Base-by-base conservation (phyloP, 352 stramenopile genomes). In the Albugo laibachii region DNA sequence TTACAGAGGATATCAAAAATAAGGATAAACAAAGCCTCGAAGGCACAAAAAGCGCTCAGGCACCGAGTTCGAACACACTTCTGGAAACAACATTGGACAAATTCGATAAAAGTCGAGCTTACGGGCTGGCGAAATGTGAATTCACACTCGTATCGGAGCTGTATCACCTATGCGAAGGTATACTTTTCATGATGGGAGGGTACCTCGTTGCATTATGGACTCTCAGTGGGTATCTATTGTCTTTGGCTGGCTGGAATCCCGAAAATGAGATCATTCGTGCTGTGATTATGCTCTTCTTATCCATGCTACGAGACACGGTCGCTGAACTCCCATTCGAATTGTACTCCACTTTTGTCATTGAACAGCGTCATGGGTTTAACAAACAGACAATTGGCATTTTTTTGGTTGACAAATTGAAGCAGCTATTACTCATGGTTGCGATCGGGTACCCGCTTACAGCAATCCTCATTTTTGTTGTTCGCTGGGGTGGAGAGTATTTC, bases 321-420 rank as follows among this genome's bases (percentile, higher is more conserved):
- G 45, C 79, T 13, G 52, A 53, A 1, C 54, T 92, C 11, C 80
- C 80, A 20, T 85, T 91, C 47, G 58, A 53, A 15, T 58, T 88
- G n/a, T 97, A 96, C 66, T 94, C 78, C 47, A 97, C 88, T 8
- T 99, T 99, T 63, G 72, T 95, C 39, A 79, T 99, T 47, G 95
- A 99, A 59, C 77, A 74, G 36, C 81, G 89, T 34, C 93, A 99
- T 56, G 94, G 94, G 19, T 99, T 99, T 56, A 99, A 99, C 65
- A 98, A 98, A 59, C 81, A 94, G 54, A 97, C 93, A 18, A 54
- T 93, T 0, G 61, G 62, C 13, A 65, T 98, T 14, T 99, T 97
- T 56, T 64, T 97, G 39, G 80, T 70, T 13, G 95, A 99, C 69
- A 97, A 97, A 58, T 48, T 97, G 50, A 98, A 98, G 58, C 65